These are phyloP conservation scores for Xylaria sp. DNA, from an alignment of 2,329 filamentous ascomycete species.

Conservation along the genomic window DNA sequence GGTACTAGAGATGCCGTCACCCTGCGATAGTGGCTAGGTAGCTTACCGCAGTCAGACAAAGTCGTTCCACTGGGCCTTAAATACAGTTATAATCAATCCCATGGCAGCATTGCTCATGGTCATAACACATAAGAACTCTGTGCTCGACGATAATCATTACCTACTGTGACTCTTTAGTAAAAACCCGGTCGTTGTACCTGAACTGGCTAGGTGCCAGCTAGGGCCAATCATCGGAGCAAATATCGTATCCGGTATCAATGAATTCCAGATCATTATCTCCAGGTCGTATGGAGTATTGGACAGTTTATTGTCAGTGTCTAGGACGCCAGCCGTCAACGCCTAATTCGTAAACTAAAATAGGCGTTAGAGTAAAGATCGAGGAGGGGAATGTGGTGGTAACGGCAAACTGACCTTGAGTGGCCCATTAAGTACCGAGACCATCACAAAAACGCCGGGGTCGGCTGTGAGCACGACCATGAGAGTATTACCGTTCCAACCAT, in stretches of 20 bases:
- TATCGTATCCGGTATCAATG: conserved; percentile 7
- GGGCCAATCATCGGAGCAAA: conserved; percentile 2
- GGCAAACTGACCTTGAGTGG: conserved; percentile 31
- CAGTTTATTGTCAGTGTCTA: conserved; percentile 51
- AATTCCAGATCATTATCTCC: conserved; percentile 31
- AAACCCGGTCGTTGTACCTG: conserved; percentile 12
- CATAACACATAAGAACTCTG: conserved; percentile 11
- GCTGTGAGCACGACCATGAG: conserved; percentile 39
- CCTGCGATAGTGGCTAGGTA: conserved; percentile 11
- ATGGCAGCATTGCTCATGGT: conserved; percentile 25
- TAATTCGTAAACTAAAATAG: conserved; percentile 31
- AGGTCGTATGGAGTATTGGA: conserved; percentile 40
- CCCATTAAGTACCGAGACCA: conserved; percentile 28
- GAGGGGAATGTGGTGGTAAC: background rate
- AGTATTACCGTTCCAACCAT: conserved; percentile 35
- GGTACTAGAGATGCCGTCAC: conserved; percentile 20
- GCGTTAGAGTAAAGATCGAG: conserved; percentile 24
- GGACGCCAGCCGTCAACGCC: conserved; percentile 46
- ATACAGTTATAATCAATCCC: conserved; percentile 28
- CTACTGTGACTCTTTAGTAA: background rate
- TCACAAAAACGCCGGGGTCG: conserved; percentile 32
- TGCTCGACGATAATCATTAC: background rate
- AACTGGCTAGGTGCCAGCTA: background rate
- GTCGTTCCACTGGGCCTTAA: conserved; percentile 21
- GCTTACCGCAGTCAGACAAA: conserved; percentile 6